phyloP scores from a whole-genome alignment of 2,329 filamentous ascomycete genomes.

The Fusarium buharicum region DNA sequence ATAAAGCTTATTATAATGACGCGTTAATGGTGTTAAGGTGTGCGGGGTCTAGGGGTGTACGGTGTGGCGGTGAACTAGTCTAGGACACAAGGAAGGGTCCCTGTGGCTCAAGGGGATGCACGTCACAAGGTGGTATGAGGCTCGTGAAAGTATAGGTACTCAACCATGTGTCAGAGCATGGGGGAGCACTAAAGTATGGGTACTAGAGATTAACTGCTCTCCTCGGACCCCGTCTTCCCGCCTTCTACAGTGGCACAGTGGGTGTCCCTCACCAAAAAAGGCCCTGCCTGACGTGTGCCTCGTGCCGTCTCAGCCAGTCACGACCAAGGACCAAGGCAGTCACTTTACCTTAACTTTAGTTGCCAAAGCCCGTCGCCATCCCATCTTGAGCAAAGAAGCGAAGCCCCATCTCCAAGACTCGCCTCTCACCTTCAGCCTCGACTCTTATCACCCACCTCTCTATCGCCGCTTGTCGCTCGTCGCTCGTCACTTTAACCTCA shows the following conservation, averaged over 20 bases:
- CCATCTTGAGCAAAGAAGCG: constrained; percentile 37
- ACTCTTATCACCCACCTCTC: constrained; percentile 31
- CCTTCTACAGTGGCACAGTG: constrained; percentile 32
- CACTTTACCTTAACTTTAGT: constrained; percentile 33
- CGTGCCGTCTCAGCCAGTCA: constrained; percentile 38
- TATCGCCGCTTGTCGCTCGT: constrained; percentile 15
- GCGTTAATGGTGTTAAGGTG: no score
- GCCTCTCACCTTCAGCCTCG: constrained; percentile 40
- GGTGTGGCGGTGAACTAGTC: no score
- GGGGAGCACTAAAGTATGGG: not conserved
- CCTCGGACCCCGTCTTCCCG: constrained; percentile 33
- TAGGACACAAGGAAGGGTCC: constrained; percentile 9
- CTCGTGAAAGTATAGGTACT: constrained; percentile 19
- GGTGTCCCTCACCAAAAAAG: constrained; percentile 33
- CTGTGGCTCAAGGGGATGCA: constrained; percentile 28
- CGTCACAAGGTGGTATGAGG: constrained; percentile 33
- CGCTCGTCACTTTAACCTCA: constrained; percentile 15
- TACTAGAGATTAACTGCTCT: constrained; percentile 2
- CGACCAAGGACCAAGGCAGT: constrained; percentile 38
- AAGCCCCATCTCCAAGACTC: constrained; percentile 37
- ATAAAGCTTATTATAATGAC: no score
- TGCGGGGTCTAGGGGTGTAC: no score
- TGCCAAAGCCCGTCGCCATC: constrained; percentile 30
- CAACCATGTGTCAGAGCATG: not conserved
- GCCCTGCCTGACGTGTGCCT: constrained; percentile 44